Conservation (phyloP, 169 alveolate genomes). For the Theileria annulata region DNA sequence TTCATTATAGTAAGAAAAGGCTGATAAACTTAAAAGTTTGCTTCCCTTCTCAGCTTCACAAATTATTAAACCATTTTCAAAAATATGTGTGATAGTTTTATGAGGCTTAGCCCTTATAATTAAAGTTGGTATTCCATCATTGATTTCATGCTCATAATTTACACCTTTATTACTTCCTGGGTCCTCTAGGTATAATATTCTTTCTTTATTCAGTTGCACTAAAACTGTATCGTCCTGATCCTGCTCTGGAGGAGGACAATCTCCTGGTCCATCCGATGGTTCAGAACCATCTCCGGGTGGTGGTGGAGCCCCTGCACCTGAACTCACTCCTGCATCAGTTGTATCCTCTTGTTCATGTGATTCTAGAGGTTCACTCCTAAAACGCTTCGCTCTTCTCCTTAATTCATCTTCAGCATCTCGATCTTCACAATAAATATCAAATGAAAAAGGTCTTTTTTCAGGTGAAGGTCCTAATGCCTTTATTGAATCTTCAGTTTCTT, state of each 20-base stretch:
- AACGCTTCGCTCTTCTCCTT: neutral
- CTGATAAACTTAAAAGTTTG: neutral
- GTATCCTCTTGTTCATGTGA: neutral
- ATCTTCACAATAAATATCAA: neutral
- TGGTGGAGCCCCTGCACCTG: neutral
- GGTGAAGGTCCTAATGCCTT: neutral
- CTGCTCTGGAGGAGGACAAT: neutral
- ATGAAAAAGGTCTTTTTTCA: neutral
- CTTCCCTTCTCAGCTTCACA: constrained; percentile 3
- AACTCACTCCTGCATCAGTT: neutral
- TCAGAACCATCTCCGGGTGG: neutral
- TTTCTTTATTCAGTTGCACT: neutral
- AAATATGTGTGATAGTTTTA: neutral
- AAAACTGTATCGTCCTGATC: neutral
- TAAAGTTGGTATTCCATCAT: constrained; percentile 10
- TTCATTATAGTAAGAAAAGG: neutral
- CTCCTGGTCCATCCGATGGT: neutral
- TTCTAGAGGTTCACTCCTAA: neutral
- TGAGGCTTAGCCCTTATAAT: neutral
- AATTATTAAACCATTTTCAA: neutral
- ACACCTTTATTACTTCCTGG: neutral
- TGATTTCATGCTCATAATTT: neutral
- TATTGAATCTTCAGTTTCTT: neutral
- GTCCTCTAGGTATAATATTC: neutral
- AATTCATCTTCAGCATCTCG: neutral